A percentile compares a stretch with the other conserved stretches of the same genome.
Conservation (phyloP, 495 filamentous ascomycete species). For the Lindgomyces ingoldianus region DNA sequence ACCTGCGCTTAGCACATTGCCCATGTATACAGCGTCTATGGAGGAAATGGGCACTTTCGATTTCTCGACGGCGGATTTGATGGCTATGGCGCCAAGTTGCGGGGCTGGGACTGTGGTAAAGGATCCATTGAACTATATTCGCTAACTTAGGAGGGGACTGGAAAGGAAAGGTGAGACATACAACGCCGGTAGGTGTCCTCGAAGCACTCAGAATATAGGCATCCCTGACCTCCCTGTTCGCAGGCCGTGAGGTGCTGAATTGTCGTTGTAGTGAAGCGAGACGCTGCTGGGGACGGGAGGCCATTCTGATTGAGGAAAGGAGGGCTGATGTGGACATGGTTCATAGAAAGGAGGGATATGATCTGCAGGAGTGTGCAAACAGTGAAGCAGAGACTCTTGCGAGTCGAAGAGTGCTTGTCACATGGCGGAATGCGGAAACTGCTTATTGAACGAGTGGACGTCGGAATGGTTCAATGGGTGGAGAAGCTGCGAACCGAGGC, state of each 20-base stretch:
- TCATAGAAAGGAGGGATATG: not conserved
- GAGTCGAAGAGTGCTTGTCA: conserved; percentile 18
- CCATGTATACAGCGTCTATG: conserved; percentile 93
- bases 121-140: conserved; percentile 82
- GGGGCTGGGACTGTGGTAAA: conserved; percentile 81
- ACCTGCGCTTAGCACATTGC: conserved; percentile 85
- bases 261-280: conserved; percentile 33
- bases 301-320: conserved; percentile 28
- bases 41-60: conserved; percentile 73
- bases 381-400: conserved; percentile 7
- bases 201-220: conserved; percentile 89
- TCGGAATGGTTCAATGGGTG: conserved; percentile 1
- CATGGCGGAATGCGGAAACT: conserved; percentile 20
- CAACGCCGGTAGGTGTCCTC: conserved; percentile 85
- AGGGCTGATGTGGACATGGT: conserved; percentile 22
- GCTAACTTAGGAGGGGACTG: not conserved
- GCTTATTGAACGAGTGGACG: conserved; percentile 10
- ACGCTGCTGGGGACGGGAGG: conserved; percentile 30
- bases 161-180: conserved; percentile 44
- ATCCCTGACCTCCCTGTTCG: conserved; percentile 69
- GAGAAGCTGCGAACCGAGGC: conserved; percentile 20
- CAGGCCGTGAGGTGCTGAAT: conserved; percentile 27
- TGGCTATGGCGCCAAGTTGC: conserved; percentile 80
- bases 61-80: conserved; percentile 83
- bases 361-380: not conserved